These are phyloP conservation scores for Suhomyces faveliae DNA, from an alignment of 805 yeast species.

Conservation along the genomic window DNA sequence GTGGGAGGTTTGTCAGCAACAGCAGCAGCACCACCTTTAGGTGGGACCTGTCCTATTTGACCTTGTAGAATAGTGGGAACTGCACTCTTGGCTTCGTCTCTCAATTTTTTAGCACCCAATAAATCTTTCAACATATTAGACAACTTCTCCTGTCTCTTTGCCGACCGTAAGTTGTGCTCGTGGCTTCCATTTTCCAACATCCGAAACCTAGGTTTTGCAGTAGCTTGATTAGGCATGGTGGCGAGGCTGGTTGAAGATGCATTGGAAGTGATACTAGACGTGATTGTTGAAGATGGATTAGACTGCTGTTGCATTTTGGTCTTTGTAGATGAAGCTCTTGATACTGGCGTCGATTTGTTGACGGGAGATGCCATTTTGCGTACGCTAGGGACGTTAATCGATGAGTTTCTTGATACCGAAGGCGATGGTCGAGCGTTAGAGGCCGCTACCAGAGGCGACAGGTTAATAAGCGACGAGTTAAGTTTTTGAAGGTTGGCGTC, in stretches of 20 bases:
- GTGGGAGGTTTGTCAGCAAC: conserved; percentile 64
- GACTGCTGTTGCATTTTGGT: conserved; percentile 8
- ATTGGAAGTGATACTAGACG: conserved; percentile 11
- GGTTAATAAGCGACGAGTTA: conserved; percentile 9
- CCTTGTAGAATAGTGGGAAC: conserved; percentile 60
- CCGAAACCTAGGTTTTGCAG: conserved; percentile 46
- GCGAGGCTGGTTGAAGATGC: conserved; percentile 12
- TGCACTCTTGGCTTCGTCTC: conserved; percentile 72
- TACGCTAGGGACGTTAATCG: background rate
- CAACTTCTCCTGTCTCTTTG: conserved; percentile 75
- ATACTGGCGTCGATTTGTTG: conserved; percentile 15
- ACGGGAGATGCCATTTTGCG: conserved; percentile 7
- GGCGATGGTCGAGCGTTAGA: conserved; percentile 8
- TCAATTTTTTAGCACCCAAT: conserved; percentile 66
- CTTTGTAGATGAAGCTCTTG: conserved; percentile 22
- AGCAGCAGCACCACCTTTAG: too few species aligned
- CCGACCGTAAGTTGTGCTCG: conserved; percentile 73
- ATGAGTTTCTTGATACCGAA: conserved; percentile 10
- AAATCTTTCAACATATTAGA: conserved; percentile 73
- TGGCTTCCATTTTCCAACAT: conserved; percentile 71
- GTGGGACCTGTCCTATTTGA: background rate
- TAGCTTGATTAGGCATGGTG: conserved; percentile 7
- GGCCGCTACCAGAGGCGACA: background rate
- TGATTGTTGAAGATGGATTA: too few species aligned
- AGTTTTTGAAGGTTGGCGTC: conserved; percentile 12